Base-by-base conservation (phyloP, 176 grass and related monocot genomes). In the Eremochloa ophiuroides region DNA sequence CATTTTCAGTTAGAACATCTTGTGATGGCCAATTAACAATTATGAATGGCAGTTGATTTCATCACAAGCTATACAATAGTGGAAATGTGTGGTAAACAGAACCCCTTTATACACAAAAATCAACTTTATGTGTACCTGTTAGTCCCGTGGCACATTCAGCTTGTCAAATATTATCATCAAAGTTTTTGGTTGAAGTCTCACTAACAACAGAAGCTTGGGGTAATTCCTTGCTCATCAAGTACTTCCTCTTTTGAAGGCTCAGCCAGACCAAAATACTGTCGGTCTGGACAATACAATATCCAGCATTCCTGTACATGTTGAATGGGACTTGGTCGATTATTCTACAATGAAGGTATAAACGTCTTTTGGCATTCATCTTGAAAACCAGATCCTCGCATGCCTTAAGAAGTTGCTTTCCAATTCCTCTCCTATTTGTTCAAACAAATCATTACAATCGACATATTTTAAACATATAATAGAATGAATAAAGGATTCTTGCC, bases 221-320 rank as follows among this genome's bases (percentile, higher is more conserved):
- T 62, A 98, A 85, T 46, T 90, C 78, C 84, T 93, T 94, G 74
- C 50, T 46, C 95, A 98, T 94, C 77, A 98, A 84, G 44, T 94
- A 76, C 56, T 98, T 98, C 63, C 92, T 75, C 40, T 91, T 83
- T 63, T 98, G 90, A 62, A 94, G 87, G 75, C 77, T 93, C 63
- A 98, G 67, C 92, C 90, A 94, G 77, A 94, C 76, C 43, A 98
- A 85, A 66, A 93, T 83, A 65, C 90, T 94, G 67, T 98, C 90
- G 29, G 84, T 93, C 70, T 82, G 71, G 15, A 82, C 83, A 77
- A 89, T 79, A 20, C 66, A 62, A 12, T 94, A 98, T 46, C 92
- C 88, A 46, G 92, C 81, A 69, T 89, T 98, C 47, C 51, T 91
- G 84, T 98, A 98, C 88, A 98, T 91, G 35, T 83, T 77, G 74